Evolutionary conservation across 75 land plant genomes (phyloP).

Genomic region (Cryptomeria japonica): DNA sequence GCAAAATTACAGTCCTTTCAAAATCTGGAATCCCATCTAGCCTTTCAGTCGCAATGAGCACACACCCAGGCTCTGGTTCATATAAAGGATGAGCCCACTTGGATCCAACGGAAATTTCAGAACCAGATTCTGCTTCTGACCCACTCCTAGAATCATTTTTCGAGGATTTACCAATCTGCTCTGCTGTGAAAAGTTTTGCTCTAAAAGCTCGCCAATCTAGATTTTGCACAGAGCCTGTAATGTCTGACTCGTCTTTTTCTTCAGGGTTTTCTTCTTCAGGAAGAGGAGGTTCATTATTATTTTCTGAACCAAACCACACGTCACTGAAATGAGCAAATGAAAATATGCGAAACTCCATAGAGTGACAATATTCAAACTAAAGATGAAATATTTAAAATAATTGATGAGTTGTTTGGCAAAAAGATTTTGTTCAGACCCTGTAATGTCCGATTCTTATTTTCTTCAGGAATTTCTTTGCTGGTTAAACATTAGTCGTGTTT

Average conservation of each 20-base stretch:
- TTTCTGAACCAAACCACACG: conserved; percentile 20
- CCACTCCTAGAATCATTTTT: conserved; percentile 4
- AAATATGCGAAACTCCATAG: not conserved
- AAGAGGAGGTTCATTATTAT: conserved; percentile 26
- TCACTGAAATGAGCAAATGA: not conserved
- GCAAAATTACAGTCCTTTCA: conserved; percentile 75
- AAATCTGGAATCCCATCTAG: conserved; percentile 78
- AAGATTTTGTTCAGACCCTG: not conserved
- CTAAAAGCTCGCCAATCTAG: conserved; percentile 68
- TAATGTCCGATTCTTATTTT: not conserved
- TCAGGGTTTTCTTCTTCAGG: conserved; percentile 32
- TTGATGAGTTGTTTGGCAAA: not conserved
- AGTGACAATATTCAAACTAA: not conserved
- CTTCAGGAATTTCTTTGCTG: not conserved
- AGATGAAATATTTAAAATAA: not conserved
- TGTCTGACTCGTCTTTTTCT: conserved; percentile 17
- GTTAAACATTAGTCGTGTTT: not conserved
- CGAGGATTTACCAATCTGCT: conserved; percentile 14
- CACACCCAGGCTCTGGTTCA: conserved; percentile 77
- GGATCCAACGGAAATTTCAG: conserved; percentile 15
- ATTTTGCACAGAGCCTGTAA: conserved; percentile 10
- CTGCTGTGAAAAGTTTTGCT: conserved; percentile 48
- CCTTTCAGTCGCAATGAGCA: conserved; percentile 77
- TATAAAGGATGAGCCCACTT: conserved; percentile 79
- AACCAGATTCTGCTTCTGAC: conserved; percentile 7